Evolutionary conservation across 2,329 filamentous ascomycete species (phyloP).

Genomic region (Akanthomyces dipterigenus): DNA sequence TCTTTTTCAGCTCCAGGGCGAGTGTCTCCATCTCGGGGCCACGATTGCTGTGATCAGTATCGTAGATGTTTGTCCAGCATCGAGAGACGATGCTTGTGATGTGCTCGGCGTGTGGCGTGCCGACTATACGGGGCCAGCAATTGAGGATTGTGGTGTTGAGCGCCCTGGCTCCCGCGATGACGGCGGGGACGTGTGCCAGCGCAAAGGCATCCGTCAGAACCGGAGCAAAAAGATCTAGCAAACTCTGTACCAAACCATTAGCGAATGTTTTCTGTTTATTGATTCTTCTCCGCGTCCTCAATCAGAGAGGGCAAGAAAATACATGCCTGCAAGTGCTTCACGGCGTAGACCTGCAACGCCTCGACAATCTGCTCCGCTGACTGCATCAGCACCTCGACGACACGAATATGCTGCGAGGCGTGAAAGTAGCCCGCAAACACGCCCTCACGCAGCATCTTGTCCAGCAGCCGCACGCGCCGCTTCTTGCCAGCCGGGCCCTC

Average conservation of each 20-base stretch:
- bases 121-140: constrained; percentile 61
- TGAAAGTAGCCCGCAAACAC: constrained; percentile 50
- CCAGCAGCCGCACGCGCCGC: constrained; percentile 35
- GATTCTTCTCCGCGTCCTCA: too few species aligned
- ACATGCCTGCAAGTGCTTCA: constrained; percentile 60
- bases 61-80: constrained; percentile 55
- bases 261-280: neutral
- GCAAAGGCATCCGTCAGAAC: constrained; percentile 65
- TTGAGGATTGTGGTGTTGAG: constrained; percentile 53
- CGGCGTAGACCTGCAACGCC: constrained; percentile 53
- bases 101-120: constrained; percentile 51
- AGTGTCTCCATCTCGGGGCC: constrained; percentile 18
- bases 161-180: constrained; percentile 46
- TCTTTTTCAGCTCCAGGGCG: constrained; percentile 24
- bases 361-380: constrained; percentile 44
- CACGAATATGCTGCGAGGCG: constrained; percentile 48
- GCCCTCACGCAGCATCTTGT: constrained; percentile 49
- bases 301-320: neutral
- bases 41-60: constrained; percentile 18
- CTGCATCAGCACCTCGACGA: constrained; percentile 50
- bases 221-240: constrained; percentile 60
- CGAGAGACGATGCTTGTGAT: constrained; percentile 55
- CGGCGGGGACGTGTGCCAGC: constrained; percentile 43
- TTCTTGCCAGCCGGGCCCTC: constrained; percentile 21
- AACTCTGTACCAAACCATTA: constrained; percentile 36